Evolutionary conservation across 768 basidiomycete species (phyloP).

Genomic region (Postia placenta): DNA sequence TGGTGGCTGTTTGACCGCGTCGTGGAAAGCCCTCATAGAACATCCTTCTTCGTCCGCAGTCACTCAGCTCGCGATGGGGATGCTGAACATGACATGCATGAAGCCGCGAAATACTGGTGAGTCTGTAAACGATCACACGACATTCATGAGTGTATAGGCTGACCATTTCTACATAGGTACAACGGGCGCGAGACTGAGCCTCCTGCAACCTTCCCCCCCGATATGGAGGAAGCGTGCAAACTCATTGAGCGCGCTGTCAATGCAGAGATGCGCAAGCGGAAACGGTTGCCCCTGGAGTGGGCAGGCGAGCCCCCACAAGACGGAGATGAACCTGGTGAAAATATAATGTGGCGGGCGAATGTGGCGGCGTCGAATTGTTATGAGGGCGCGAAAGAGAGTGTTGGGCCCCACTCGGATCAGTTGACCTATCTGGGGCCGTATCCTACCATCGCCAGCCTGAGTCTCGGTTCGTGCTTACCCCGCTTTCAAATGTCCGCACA

Average conservation of each 20-base stretch:
- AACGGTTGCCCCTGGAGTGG: constrained; percentile 67
- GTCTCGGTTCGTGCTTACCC: constrained; percentile 51
- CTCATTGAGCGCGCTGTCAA: constrained; percentile 69
- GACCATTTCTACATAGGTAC: constrained; percentile 47
- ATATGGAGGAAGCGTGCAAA: constrained; percentile 75
- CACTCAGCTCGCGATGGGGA: not conserved
- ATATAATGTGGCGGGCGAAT: constrained; percentile 63
- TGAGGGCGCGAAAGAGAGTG: constrained; percentile 73
- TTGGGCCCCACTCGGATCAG: constrained; percentile 80
- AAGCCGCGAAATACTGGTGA: constrained; percentile 74
- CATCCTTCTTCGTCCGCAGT: constrained; percentile 64
- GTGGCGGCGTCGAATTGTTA: constrained; percentile 86
- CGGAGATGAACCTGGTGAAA: constrained; percentile 9
- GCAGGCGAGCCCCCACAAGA: constrained; percentile 22
- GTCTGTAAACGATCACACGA: constrained; percentile 7
- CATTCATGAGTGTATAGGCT: not conserved
- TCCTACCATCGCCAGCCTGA: constrained; percentile 80
- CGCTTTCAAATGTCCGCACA: not conserved
- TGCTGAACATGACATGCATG: constrained; percentile 49
- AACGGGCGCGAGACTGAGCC: constrained; percentile 61
- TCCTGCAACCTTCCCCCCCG: constrained; percentile 51
- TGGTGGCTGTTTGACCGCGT: constrained; percentile 84
- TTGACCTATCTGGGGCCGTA: constrained; percentile 78
- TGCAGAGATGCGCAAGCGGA: constrained; percentile 55
- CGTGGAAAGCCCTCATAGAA: constrained; percentile 82